Evolutionary conservation across 2,329 filamentous ascomycete genomes (phyloP).

Genomic region (Cercospora beticola): DNA sequence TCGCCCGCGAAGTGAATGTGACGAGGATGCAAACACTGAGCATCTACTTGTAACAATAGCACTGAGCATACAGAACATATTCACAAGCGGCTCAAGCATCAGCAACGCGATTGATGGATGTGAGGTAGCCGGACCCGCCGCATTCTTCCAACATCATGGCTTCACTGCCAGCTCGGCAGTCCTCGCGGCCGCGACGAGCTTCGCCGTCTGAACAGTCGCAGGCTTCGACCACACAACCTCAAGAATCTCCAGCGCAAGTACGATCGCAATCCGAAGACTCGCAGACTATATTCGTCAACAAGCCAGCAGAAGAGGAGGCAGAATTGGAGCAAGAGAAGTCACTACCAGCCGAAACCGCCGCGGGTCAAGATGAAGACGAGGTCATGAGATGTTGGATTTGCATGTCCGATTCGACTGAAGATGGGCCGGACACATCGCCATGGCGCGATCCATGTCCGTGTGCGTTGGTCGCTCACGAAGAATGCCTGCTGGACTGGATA

Average conservation of each 20-base stretch:
- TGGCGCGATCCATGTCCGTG: conserved; percentile 93
- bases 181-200: conserved; percentile 25
- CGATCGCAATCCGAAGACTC: conserved; percentile 47
- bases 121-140: not conserved
- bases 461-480: conserved; percentile 85
- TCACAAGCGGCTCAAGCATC: not conserved
- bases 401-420: conserved; percentile 65
- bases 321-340: conserved; percentile 10
- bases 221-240: conserved; percentile 17
- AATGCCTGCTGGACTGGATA: conserved; percentile 87
- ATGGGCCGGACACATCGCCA: conserved; percentile 58
- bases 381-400: conserved; percentile 67
- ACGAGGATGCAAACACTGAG: not conserved
- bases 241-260: conserved; percentile 21
- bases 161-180: conserved; percentile 41
- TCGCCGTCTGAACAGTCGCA: conserved; percentile 23
- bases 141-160: conserved; percentile 37
- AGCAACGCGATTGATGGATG: not conserved
- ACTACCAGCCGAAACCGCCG: conserved; percentile 15
- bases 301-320: conserved; percentile 25
- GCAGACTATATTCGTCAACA: conserved; percentile 48
- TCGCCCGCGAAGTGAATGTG: conserved; percentile 13
- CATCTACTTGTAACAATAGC: not conserved
- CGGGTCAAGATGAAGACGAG: conserved; percentile 37
- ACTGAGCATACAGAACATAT: not conserved